phyloP scores from a whole-genome alignment of 2,329 filamentous ascomycete genomes.

The Leptographium radiaticola region DNA sequence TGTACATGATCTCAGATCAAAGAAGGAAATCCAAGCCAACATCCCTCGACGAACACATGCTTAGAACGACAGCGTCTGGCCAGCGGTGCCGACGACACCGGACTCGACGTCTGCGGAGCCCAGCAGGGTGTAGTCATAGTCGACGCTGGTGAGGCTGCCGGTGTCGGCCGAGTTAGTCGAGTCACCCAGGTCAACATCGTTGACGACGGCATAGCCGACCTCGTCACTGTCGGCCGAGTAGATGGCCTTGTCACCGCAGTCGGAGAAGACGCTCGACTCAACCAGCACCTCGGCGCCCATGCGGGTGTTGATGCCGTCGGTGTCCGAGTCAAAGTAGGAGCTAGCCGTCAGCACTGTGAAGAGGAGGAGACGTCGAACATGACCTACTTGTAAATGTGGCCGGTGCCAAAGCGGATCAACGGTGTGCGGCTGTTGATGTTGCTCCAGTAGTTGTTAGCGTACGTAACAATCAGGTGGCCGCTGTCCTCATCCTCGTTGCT shows the following conservation, averaged over 20 bases:
- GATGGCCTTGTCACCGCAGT: conserved; percentile 22
- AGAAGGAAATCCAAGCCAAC: not conserved
- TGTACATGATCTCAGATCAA: not conserved
- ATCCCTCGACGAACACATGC: not conserved
- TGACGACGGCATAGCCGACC: conserved; percentile 26
- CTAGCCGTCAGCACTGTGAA: conserved; percentile 19
- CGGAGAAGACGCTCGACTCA: conserved; percentile 39
- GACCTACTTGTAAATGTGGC: conserved; percentile 31
- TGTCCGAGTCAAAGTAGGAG: conserved; percentile 28
- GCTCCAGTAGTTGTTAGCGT: conserved; percentile 51
- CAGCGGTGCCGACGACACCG: conserved; percentile 24
- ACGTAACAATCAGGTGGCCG: conserved; percentile 50
- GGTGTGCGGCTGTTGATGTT: conserved; percentile 53
- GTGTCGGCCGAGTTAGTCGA: conserved; percentile 32
- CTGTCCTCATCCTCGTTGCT: conserved; percentile 43
- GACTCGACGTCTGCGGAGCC: conserved; percentile 32
- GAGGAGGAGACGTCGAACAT: not conserved
- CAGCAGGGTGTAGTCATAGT: conserved; percentile 40
- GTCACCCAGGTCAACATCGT: conserved; percentile 30
- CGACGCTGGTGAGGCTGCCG: conserved; percentile 37
- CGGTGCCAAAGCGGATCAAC: conserved; percentile 52
- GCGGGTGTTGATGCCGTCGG: conserved; percentile 41
- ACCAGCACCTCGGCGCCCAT: conserved; percentile 45
- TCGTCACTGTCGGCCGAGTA: conserved; percentile 26
- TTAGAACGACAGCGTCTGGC: conserved; percentile 24